phyloP scores from a whole-genome alignment of 1,139 yeast species.

The Debaryomyces psychrophilus region DNA sequence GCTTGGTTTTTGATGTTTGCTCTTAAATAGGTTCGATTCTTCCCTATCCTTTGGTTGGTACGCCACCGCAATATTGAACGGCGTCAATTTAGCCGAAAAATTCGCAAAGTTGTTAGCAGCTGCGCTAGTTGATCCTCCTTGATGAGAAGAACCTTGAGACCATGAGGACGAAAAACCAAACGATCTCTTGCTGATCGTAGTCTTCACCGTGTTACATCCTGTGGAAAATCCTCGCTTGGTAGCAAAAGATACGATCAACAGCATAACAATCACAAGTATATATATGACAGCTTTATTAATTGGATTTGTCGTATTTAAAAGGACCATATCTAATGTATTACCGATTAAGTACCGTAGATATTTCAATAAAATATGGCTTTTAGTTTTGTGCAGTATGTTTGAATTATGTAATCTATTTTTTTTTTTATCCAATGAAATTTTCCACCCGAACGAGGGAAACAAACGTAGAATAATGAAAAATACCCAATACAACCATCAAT shows the following conservation, averaged over 20 bases:
- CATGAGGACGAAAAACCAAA: conserved; percentile 26
- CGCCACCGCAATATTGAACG: conserved; percentile 64
- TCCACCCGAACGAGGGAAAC: conserved; percentile 10
- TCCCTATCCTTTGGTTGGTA: conserved; percentile 72
- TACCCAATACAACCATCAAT: background rate
- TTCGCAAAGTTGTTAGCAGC: conserved; percentile 19
- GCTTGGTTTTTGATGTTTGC: conserved; percentile 32
- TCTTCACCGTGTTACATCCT: conserved; percentile 14
- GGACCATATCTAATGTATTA: background rate
- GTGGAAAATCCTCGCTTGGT: conserved; percentile 26
- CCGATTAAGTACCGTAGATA: background rate
- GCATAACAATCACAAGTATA: conserved; percentile 26
- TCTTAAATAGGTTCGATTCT: conserved; percentile 45
- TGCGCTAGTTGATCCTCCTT: conserved; percentile 20
- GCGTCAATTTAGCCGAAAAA: conserved; percentile 23
- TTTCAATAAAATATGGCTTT: background rate
- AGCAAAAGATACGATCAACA: conserved; percentile 34
- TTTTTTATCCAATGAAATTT: conserved; percentile 17
- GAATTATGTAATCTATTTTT: conserved; percentile 9
- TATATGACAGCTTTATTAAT: conserved; percentile 14
- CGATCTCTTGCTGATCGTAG: conserved; percentile 14
- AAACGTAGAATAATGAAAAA: conserved; percentile 3
- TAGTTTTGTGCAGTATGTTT: conserved; percentile 8
- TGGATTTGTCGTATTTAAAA: background rate
- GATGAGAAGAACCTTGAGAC: conserved; percentile 19